Percentiles rank a stretch among this genome's conserved stretches.
Evolutionary conservation across 352 stramenopile species (phyloP).

Genomic region (Achlya hypogyna): DNA sequence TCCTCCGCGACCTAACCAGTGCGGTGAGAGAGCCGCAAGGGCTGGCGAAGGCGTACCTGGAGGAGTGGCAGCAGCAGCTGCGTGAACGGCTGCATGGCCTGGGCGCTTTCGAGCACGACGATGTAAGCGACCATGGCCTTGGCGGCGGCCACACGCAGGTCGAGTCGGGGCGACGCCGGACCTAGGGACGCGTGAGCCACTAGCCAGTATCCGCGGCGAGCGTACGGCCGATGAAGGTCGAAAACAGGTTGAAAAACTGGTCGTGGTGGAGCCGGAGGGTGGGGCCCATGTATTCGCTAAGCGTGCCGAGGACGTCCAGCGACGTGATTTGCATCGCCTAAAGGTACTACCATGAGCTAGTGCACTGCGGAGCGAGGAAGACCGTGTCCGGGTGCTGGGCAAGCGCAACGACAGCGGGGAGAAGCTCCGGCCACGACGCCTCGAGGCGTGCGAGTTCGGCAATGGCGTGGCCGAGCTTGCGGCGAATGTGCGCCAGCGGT

Average conservation of each 20-base stretch:
- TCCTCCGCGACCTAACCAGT: slow-evolving; percentile 48
- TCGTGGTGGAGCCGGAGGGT: slow-evolving; percentile 65
- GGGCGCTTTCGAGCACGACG: slow-evolving; percentile 55
- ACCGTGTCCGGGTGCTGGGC: slow-evolving; percentile 42
- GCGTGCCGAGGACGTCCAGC: slow-evolving; percentile 64
- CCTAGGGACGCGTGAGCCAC: slow-evolving; percentile 65
- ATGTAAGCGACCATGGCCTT: slow-evolving; percentile 67
- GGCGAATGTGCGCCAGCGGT: slow-evolving; percentile 61
- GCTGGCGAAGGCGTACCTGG: slow-evolving; percentile 26
- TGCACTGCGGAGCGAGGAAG: background rate
- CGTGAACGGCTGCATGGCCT: slow-evolving; percentile 57
- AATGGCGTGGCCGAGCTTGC: slow-evolving; percentile 71
- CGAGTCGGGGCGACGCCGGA: slow-evolving; percentile 28
- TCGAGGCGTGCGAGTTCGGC: slow-evolving; percentile 58
- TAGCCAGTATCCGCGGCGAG: slow-evolving; percentile 17
- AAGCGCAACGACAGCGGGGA: slow-evolving; percentile 50
- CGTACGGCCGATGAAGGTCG: slow-evolving; percentile 13
- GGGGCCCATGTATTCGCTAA: slow-evolving; percentile 60
- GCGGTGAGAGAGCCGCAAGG: background rate
- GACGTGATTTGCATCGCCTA: slow-evolving; percentile 51
- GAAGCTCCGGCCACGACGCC: slow-evolving; percentile 63
- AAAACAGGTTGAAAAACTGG: slow-evolving; percentile 12
- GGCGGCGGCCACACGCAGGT: slow-evolving; percentile 62
- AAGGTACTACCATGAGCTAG: background rate
- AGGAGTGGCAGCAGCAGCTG: slow-evolving; percentile 67